These are phyloP conservation scores for Suillus decipiens DNA, from an alignment of 768 basidiomycete genomes.

Conservation along the genomic window DNA sequence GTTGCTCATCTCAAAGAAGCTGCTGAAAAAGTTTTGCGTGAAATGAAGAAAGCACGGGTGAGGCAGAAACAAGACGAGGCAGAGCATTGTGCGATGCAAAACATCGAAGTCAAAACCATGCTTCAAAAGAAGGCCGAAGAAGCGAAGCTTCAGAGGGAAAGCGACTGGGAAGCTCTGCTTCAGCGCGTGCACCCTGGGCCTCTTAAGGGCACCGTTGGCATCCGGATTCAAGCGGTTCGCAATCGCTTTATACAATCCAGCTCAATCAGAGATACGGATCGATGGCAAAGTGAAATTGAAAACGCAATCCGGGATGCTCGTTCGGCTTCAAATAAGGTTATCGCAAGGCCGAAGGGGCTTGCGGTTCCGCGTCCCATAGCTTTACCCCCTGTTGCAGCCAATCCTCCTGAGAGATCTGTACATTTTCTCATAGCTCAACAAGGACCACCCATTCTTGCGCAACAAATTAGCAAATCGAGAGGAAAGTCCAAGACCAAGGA, in stretches of 20 bases:
- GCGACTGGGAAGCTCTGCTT: constrained; percentile 66
- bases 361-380: constrained; percentile 9
- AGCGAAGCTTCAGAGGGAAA: constrained; percentile 56
- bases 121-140: constrained; percentile 68
- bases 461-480: constrained; percentile 34
- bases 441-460: constrained; percentile 42
- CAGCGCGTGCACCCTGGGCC: constrained; percentile 53
- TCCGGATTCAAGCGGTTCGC: constrained; percentile 57
- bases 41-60: constrained; percentile 44
- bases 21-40: constrained; percentile 40
- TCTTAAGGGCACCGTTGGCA: constrained; percentile 46
- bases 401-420: constrained; percentile 52
- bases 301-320: constrained; percentile 58
- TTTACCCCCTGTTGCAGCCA: constrained; percentile 43
- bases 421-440: constrained; percentile 52
- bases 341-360: constrained; percentile 35
- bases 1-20: constrained; percentile 44
- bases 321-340: constrained; percentile 46
- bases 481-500: constrained; percentile 34
- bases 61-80: constrained; percentile 35
- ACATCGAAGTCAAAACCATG: constrained; percentile 48
- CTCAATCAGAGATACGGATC: constrained; percentile 46
- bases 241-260: constrained; percentile 60
- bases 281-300: constrained; percentile 66
- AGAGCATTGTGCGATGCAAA: constrained; percentile 33